These are phyloP conservation scores for Tetradesmus obliquus DNA, from an alignment of 139 green algal genomes.

Conservation along the genomic window DNA sequence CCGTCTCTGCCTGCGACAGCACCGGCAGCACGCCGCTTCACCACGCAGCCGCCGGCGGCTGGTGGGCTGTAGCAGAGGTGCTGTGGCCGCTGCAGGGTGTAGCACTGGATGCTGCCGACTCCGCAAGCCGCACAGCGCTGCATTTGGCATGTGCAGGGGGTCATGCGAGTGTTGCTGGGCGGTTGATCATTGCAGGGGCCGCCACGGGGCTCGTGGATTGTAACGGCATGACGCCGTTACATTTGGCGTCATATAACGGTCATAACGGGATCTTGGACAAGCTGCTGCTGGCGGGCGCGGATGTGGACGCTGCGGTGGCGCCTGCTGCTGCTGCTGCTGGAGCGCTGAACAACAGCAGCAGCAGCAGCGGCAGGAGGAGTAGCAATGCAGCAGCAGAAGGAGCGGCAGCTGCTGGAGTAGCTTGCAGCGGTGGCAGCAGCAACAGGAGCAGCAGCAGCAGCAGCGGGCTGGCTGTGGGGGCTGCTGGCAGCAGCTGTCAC, in stretches of 20 bases:
- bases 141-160: conserved; percentile 22
- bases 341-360: neutral
- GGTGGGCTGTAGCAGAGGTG: neutral
- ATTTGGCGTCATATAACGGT: conserved; percentile 37
- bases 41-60: conserved; percentile 7
- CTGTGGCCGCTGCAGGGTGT: neutral
- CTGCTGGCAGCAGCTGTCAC: neutral
- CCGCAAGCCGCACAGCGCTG: conserved; percentile 2
- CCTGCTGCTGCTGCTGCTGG: neutral
- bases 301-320: conserved; percentile 26
- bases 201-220: neutral
- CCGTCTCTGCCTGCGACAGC: neutral
- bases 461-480: neutral
- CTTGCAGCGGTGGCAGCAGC: neutral
- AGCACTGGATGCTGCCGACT: neutral
- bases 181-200: conserved; percentile 33
- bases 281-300: conserved; percentile 39
- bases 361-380: neutral
- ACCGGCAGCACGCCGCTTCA: neutral
- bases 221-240: conserved; percentile 36
- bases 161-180: neutral
- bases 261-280: conserved; percentile 17
- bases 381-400: neutral
- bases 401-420: neutral
- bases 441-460: neutral